phyloP scores from a whole-genome alignment of 2,329 filamentous ascomycete genomes.

The Aureobasidium namibiae region DNA sequence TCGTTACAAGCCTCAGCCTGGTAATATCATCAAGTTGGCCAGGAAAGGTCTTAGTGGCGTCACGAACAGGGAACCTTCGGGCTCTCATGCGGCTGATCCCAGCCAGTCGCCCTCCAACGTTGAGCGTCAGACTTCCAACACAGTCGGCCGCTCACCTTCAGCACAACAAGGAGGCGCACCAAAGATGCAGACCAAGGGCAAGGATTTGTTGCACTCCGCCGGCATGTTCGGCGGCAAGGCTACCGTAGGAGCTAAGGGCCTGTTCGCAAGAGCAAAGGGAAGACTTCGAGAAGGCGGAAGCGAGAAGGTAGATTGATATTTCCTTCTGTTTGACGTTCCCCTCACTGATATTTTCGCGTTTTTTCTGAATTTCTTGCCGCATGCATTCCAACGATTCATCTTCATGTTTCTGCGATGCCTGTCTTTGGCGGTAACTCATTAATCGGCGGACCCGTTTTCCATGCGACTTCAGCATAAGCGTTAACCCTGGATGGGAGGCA shows the following conservation, averaged over 20 bases:
- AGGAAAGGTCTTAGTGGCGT: constrained; percentile 14
- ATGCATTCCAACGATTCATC: background rate
- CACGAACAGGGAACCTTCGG: constrained; percentile 7
- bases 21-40: constrained; percentile 21
- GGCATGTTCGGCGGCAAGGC: constrained; percentile 62
- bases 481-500: constrained; percentile 12
- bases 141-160: background rate
- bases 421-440: background rate
- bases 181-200: constrained; percentile 68
- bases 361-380: constrained; percentile 10
- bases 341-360: constrained; percentile 7
- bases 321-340: constrained; percentile 40
- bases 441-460: background rate
- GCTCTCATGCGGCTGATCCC: background rate
- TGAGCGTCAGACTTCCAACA: background rate
- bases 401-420: background rate
- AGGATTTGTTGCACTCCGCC: constrained; percentile 78
- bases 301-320: constrained; percentile 74
- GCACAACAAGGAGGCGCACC: constrained; percentile 17
- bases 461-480: constrained; percentile 8
- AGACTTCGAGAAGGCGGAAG: constrained; percentile 59
- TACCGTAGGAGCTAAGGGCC: constrained; percentile 76
- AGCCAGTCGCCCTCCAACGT: background rate
- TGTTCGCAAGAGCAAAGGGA: constrained; percentile 84
- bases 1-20: constrained; percentile 19